Conservation (phyloP, 1,284 basidiomycete species). For the Ustilago crameri region DNA sequence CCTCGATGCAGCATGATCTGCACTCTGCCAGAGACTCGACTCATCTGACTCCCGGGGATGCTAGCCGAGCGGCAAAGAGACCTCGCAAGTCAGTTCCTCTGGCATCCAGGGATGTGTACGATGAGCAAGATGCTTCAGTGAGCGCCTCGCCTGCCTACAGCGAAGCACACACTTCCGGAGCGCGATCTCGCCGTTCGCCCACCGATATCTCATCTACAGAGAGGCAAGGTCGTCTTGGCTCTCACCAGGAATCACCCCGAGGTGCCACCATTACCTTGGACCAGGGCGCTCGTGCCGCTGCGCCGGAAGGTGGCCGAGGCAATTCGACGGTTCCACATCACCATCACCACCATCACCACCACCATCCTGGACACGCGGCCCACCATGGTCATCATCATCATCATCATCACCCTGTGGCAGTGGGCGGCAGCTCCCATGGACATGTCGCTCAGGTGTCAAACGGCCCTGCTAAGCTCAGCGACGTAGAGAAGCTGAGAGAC, state of each 20-base stretch:
- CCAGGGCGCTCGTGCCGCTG: slow-evolving; percentile 20
- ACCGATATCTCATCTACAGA: slow-evolving; percentile 17
- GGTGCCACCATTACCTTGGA: slow-evolving; percentile 15
- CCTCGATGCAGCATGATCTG: slow-evolving; percentile 34
- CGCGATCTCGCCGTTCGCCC: slow-evolving; percentile 23
- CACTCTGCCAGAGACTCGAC: slow-evolving; percentile 23
- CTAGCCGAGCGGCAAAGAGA: slow-evolving; percentile 28
- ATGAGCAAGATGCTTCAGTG: slow-evolving; percentile 18
- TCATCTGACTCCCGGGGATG: slow-evolving; percentile 18
- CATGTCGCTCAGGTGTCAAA: slow-evolving; percentile 10
- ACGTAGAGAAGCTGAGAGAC: slow-evolving; percentile 56
- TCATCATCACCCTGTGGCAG: slow-evolving; percentile 42
- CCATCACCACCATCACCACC: slow-evolving; percentile 55
- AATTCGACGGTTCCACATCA: slow-evolving; percentile 34
- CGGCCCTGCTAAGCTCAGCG: slow-evolving; percentile 32
- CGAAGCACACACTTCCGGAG: slow-evolving; percentile 1
- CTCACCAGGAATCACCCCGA: slow-evolving; percentile 16
- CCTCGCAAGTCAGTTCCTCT: slow-evolving; percentile 35
- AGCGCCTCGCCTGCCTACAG: slow-evolving; percentile 3
- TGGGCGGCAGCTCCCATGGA: slow-evolving; percentile 17
- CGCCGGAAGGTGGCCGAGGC: slow-evolving; percentile 9
- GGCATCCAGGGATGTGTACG: slow-evolving; percentile 26
- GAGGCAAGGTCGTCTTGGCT: slow-evolving; percentile 4
- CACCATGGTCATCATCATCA: slow-evolving; percentile 43
- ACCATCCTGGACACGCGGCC: slow-evolving; percentile 35